These are phyloP conservation scores for Phylloporus gajari DNA, from an alignment of 1,284 basidiomycete species.

Conservation along the genomic window DNA sequence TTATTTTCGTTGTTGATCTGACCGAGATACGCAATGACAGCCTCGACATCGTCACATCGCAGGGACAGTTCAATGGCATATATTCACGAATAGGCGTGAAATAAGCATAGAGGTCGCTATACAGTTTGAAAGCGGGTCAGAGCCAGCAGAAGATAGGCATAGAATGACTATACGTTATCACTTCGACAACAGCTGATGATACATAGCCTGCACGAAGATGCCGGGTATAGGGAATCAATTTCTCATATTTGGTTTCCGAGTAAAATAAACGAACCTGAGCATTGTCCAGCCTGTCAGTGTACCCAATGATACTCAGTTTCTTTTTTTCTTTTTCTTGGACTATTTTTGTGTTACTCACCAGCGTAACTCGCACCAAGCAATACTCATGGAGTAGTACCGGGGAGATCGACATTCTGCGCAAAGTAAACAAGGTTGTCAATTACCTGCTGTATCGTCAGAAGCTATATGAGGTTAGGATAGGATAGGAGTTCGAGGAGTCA, in stretches of 20 bases:
- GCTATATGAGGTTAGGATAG: slow-evolving; percentile 69
- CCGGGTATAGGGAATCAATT: slow-evolving; percentile 49
- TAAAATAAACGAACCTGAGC: slow-evolving; percentile 59
- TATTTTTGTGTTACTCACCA: slow-evolving; percentile 44
- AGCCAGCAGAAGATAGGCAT: background rate
- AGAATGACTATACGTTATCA: slow-evolving; percentile 57
- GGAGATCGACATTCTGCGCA: slow-evolving; percentile 69
- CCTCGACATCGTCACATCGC: slow-evolving; percentile 74
- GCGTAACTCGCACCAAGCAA: slow-evolving; percentile 78
- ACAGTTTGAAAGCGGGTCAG: slow-evolving; percentile 3
- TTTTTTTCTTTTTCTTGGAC: background rate
- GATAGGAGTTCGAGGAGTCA: slow-evolving; percentile 68
- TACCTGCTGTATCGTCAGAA: slow-evolving; percentile 77
- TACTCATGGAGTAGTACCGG: slow-evolving; percentile 73
- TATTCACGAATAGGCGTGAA: slow-evolving; percentile 74
- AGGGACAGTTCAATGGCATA: slow-evolving; percentile 80
- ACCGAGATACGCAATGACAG: slow-evolving; percentile 73
- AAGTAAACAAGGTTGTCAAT: slow-evolving; percentile 79
- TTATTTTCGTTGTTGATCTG: slow-evolving; percentile 59
- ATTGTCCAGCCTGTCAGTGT: slow-evolving; percentile 78
- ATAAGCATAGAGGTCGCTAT: slow-evolving; percentile 74
- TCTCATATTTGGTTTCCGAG: background rate
- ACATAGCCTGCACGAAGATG: slow-evolving; percentile 72
- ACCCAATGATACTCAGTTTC: slow-evolving; percentile 24
- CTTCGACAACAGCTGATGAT: slow-evolving; percentile 77